Conservation (phyloP, 1,284 basidiomycete species). For the Phylloboletellus chloephorus region DNA sequence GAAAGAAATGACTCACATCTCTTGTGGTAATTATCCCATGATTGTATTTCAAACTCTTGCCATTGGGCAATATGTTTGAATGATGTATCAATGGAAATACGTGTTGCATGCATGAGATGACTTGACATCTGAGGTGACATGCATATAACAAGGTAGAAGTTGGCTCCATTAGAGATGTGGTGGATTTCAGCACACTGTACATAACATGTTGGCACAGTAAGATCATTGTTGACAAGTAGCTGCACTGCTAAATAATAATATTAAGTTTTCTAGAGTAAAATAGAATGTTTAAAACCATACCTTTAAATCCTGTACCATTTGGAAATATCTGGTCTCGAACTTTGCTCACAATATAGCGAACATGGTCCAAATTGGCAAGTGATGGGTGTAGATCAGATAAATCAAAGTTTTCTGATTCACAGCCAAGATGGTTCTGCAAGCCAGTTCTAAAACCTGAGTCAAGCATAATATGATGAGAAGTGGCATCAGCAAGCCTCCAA, state of each 20-base stretch:
- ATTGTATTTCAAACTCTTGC: constrained; percentile 12
- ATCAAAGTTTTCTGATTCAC: constrained; percentile 2
- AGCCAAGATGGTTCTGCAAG: constrained; percentile 16
- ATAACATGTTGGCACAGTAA: constrained; percentile 8
- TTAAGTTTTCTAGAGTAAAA: no score
- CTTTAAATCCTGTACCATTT: constrained; percentile 23
- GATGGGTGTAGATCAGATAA: constrained; percentile 27
- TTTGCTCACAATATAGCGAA: constrained; percentile 17
- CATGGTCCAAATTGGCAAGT: constrained; percentile 24
- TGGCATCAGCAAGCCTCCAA: constrained; percentile 27
- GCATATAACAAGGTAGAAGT: constrained; percentile 3
- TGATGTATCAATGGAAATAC: constrained; percentile 2
- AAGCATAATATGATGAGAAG: constrained; percentile 20
- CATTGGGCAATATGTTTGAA: constrained; percentile 6
- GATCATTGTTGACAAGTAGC: not conserved
- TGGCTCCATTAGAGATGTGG: rapidly evolving
- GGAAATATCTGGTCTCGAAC: constrained; percentile 19
- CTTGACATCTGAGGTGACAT: not conserved
- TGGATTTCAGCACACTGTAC: constrained; percentile 10
- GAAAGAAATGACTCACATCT: not conserved
- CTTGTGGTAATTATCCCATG: constrained; percentile 4
- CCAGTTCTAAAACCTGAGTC: constrained; percentile 22
- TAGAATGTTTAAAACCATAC: constrained; percentile 6
- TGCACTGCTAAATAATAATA: not conserved
- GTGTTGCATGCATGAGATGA: constrained; percentile 1